Percentiles rank a stretch among this genome's conserved stretches.
These are phyloP conservation scores for Crithidia sp. DNA, from an alignment of 208 protist species.

Conservation along the genomic window DNA sequence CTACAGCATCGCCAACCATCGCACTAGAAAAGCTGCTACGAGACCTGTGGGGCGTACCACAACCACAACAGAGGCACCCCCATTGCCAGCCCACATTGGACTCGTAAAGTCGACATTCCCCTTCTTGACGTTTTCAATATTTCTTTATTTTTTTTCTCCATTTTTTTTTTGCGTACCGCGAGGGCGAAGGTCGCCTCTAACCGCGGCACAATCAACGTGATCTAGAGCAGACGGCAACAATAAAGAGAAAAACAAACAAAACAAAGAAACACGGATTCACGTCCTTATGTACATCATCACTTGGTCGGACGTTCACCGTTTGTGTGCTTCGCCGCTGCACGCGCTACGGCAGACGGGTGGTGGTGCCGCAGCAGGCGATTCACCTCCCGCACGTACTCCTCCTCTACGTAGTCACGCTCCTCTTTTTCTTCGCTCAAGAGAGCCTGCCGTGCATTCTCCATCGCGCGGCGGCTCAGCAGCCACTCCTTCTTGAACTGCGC, in stretches of 20 bases:
- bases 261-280: not conserved
- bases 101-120: no score
- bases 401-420: constrained; percentile 26
- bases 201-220: no score
- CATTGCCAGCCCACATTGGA: no score
- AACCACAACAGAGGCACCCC: no score
- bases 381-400: constrained; percentile 32
- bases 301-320: not conserved
- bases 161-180: not conserved
- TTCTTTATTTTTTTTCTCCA: not conserved
- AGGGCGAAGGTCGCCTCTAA: not conserved
- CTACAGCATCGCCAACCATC: no score
- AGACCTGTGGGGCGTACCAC: no score
- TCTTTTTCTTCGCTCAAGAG: constrained; percentile 53
- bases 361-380: constrained; percentile 34
- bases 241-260: constrained; percentile 3
- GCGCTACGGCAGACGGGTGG: constrained; percentile 20
- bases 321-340: constrained; percentile 6
- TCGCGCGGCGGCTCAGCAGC: constrained; percentile 62
- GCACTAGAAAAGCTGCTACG: no score
- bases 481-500: constrained; percentile 87
- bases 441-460: constrained; percentile 65
- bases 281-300: not conserved
- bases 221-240: not conserved
- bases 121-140: no score